phyloP scores from a whole-genome alignment of 805 yeast genomes.

The Kodamaea jinghongensis region DNA sequence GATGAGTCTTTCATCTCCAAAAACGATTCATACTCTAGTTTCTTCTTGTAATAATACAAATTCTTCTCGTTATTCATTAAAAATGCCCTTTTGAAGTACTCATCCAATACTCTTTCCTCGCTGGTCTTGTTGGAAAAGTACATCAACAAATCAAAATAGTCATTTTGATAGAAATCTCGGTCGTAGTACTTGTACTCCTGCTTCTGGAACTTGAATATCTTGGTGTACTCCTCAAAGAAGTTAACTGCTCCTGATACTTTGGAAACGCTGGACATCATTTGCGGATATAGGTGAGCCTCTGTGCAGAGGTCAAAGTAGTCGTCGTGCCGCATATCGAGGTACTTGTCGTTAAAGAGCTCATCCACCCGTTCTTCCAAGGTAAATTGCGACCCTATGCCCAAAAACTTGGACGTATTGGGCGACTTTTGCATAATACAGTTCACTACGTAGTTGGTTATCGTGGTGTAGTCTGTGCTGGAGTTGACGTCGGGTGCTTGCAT shows the following conservation, averaged over 20 bases:
- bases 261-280: conserved; percentile 2
- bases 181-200: conserved; percentile 17
- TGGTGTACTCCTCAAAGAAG: conserved; percentile 15
- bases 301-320: conserved; percentile 13
- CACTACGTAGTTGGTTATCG: conserved; percentile 16
- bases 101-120: conserved; percentile 10
- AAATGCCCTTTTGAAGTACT: conserved; percentile 12
- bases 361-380: conserved; percentile 13
- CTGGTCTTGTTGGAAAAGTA: conserved; percentile 12
- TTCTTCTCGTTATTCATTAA: conserved; percentile 23
- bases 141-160: conserved; percentile 10
- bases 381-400: conserved; percentile 8
- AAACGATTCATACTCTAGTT: conserved; percentile 6
- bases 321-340: conserved; percentile 16
- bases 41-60: conserved; percentile 6
- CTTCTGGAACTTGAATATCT: conserved; percentile 19
- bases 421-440: conserved; percentile 19
- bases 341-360: conserved; percentile 17
- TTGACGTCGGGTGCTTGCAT: neutral
- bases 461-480: conserved; percentile 2
- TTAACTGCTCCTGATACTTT: conserved; percentile 13
- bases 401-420: conserved; percentile 10
- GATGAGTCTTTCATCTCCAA: no score
- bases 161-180: conserved; percentile 10
- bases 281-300: conserved; percentile 1